phyloP scores from a whole-genome alignment of 306 rosid genomes.

The Rosa persica region DNA sequence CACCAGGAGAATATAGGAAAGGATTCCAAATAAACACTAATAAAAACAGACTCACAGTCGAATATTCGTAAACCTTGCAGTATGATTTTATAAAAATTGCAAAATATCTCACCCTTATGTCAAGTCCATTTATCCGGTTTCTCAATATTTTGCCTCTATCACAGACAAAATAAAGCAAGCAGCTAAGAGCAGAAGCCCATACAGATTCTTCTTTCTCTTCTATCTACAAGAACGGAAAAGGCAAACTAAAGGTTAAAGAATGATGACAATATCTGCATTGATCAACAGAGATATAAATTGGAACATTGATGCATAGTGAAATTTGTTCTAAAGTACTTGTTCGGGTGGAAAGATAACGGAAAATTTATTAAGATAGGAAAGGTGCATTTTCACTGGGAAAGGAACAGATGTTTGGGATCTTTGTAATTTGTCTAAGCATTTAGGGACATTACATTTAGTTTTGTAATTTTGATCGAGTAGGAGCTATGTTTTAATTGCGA shows the following conservation, averaged over 20 bases:
- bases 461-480: background rate
- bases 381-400: background rate
- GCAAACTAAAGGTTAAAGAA: slow-evolving; percentile 16
- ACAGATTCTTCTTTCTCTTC: slow-evolving; percentile 94
- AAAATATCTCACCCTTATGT: slow-evolving; percentile 80
- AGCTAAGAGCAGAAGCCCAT: slow-evolving; percentile 99
- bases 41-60: background rate
- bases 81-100: background rate
- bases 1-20: background rate
- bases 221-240: slow-evolving; percentile 46
- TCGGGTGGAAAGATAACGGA: background rate
- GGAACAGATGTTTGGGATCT: background rate
- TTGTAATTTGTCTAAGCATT: background rate
- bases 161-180: slow-evolving; percentile 95
- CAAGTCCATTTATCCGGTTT: slow-evolving; percentile 81
- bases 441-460: background rate
- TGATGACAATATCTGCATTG: background rate
- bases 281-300: slow-evolving; percentile 1
- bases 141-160: slow-evolving; percentile 90
- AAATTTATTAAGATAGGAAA: background rate
- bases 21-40: background rate
- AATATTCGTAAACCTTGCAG: background rate
- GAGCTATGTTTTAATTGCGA: no score
- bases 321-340: background rate
- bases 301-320: background rate